Percentiles rank a stretch among this genome's conserved stretches.
Conservation (phyloP, 1,139 yeast genomes). For the Candida gigantensis region DNA sequence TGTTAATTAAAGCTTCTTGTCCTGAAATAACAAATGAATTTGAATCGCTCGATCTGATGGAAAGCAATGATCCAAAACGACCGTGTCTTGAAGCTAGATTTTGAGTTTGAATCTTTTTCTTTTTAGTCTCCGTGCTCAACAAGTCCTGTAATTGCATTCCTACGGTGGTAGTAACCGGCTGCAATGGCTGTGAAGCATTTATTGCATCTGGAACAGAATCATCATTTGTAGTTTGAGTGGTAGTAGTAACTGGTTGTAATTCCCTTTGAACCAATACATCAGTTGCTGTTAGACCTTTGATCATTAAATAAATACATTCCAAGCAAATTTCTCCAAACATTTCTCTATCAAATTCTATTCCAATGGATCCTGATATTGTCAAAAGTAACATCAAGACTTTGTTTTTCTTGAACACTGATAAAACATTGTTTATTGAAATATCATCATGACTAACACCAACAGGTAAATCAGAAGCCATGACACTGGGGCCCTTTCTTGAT, state of each 20-base stretch:
- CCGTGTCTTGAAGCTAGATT: constrained; percentile 77
- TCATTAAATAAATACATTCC: constrained; percentile 68
- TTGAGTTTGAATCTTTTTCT: constrained; percentile 52
- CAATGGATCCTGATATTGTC: constrained; percentile 67
- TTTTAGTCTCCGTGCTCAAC: constrained; percentile 56
- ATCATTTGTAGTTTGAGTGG: constrained; percentile 4
- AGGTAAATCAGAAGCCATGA: constrained; percentile 50
- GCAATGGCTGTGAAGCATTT: constrained; percentile 17
- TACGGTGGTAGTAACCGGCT: constrained; percentile 25
- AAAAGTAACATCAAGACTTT: constrained; percentile 71
- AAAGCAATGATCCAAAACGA: constrained; percentile 82
- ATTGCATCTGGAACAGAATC: constrained; percentile 1
- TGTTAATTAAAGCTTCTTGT: constrained; percentile 59
- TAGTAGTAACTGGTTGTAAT: constrained; percentile 3
- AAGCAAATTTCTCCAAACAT: constrained; percentile 63
- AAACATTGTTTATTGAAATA: constrained; percentile 60
- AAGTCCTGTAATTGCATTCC: constrained; percentile 53
- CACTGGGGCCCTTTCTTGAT: constrained; percentile 27
- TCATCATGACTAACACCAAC: constrained; percentile 60
- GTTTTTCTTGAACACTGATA: constrained; percentile 61
- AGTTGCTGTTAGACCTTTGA: constrained; percentile 54
- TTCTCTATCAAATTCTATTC: constrained; percentile 60
- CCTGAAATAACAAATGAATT: constrained; percentile 73
- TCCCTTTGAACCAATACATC: constrained; percentile 10
- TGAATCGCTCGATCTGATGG: constrained; percentile 60